phyloP scores from a whole-genome alignment of 345 rosid species.

The Eucalyptus tenuipes region DNA sequence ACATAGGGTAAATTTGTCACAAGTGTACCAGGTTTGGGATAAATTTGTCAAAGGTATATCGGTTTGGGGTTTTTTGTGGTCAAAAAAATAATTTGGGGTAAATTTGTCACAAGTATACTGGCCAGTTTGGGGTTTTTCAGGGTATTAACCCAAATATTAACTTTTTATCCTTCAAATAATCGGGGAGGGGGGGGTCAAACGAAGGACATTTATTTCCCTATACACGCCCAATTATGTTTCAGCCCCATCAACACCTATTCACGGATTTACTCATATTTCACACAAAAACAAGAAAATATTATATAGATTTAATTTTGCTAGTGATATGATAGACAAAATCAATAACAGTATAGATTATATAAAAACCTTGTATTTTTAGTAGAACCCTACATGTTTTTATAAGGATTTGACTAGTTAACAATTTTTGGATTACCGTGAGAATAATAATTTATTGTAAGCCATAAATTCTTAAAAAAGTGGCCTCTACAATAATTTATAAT shows the following conservation, averaged over 20 bases:
- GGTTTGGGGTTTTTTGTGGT: too few species aligned
- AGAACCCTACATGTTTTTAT: accelerated
- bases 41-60: too few species aligned
- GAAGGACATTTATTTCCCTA: not conserved
- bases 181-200: accelerated
- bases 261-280: not conserved
- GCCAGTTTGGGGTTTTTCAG: too few species aligned
- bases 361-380: not conserved
- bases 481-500: accelerated
- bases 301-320: not conserved
- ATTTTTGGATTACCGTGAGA: accelerated
- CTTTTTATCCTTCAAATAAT: not conserved
- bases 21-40: too few species aligned
- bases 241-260: not conserved
- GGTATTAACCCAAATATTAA: too few species aligned
- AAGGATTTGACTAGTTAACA: too few species aligned
- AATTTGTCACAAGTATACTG: too few species aligned
- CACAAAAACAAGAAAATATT: not conserved
- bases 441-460: accelerated
- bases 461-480: accelerated
- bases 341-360: not conserved
- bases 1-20: too few species aligned
- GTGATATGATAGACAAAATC: not conserved
- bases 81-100: too few species aligned
- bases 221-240: not conserved